Evolutionary conservation across 305 asterid species (phyloP).

Genomic region (Salvia sclarea): DNA sequence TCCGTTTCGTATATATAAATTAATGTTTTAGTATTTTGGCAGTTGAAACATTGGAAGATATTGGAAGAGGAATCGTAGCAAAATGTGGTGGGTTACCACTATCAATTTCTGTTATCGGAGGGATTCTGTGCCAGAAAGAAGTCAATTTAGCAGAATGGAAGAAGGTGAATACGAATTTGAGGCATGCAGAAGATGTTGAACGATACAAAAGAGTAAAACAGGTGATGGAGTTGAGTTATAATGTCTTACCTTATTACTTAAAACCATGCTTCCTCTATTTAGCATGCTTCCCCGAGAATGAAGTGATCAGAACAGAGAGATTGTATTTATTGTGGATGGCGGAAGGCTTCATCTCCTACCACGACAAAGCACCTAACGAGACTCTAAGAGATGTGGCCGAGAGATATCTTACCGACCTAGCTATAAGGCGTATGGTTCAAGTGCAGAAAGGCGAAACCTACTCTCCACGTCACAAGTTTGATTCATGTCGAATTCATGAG

Average conservation of each 20-base stretch:
- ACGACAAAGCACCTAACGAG: constrained; percentile 15
- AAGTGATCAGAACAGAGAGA: background rate
- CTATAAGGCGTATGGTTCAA: constrained; percentile 31
- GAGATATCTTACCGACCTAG: constrained; percentile 27
- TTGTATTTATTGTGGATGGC: constrained; percentile 27
- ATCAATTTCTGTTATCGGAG: constrained; percentile 23
- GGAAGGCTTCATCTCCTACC: constrained; percentile 10
- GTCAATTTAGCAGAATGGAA: background rate
- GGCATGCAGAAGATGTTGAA: background rate
- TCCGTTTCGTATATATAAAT: too few species aligned
- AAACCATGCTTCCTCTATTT: constrained; percentile 20
- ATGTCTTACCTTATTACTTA: constrained; percentile 26
- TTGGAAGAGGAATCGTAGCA: constrained; percentile 5
- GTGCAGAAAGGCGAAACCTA: background rate
- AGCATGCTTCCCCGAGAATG: constrained; percentile 3
- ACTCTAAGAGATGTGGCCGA: constrained; percentile 28
- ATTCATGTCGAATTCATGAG: background rate
- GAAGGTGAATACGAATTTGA: background rate
- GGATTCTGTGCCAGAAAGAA: constrained; percentile 2
- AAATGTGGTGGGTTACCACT: constrained; percentile 26
- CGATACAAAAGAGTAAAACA: background rate
- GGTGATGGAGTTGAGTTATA: constrained; percentile 20
- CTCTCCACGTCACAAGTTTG: background rate
- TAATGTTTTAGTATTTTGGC: background rate
- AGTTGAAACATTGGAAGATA: background rate